Evolutionary conservation across 2,329 filamentous ascomycete genomes (phyloP), one percentile per base, ranked within the genome.

Genomic region (Venturia nashicola): DNA sequence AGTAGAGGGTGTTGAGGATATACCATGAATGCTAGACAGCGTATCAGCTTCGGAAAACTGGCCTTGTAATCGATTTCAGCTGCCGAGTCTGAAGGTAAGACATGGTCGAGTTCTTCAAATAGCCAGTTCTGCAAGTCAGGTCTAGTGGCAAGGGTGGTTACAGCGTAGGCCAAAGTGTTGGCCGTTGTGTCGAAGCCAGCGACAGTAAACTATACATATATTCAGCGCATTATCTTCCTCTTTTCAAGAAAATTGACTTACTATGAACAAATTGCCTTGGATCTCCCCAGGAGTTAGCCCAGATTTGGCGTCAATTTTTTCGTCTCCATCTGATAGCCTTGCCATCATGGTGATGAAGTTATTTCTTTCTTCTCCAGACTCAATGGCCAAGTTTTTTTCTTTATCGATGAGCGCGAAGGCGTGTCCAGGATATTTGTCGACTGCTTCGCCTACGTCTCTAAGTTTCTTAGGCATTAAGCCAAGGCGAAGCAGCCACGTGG

Each of bases 101-200:
- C 36, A 12, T n/a, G 16, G 40, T 64, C 55, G 23, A 61, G n/a
- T 46, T 64, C 62, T 36, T 64, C 57, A 7, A 40, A 32, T 2
- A 64, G 32, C 62, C 62, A 64, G n/a, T 62, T 20, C 32, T 64
- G 62, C 62, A 59, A 61, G 16, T 61, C 34, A 11, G 62, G 62
- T 23, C 61, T 42, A 4, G 8, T 4, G 27, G 62, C 57, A 4
- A 64, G 16, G 5, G 39, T 20, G 11, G 57, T 51, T 12, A 64
- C 18, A 5, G 55, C 62, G 23, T 44, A 64, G 9, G 36, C 43
- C 12, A 64, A 12, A 1, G 62, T 64, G 55, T 64, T 64, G 5
- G 62, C 62, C 8, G 62, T 64, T 5, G 62, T 64, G 27, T 64
- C 62, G 32, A 64, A 64, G 8, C 62, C 62, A 48, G 62, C 62